Conservation (phyloP, 352 stramenopile genomes). For the Phytopythium aichiense region DNA sequence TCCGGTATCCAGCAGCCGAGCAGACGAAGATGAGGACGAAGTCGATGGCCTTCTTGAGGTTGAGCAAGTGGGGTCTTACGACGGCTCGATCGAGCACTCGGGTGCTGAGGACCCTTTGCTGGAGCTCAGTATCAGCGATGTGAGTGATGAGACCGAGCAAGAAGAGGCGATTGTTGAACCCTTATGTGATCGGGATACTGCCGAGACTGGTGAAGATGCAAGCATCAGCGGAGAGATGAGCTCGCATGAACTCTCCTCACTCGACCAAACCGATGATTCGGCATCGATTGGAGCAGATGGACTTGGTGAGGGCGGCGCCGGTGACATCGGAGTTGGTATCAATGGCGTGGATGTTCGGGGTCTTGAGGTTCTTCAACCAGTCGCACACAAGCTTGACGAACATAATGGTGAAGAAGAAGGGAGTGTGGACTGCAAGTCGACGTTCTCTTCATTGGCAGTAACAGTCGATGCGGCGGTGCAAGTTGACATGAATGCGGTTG, state of each 20-base stretch:
- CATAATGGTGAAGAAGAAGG: background rate
- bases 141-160: background rate
- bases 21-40: background rate
- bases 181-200: background rate
- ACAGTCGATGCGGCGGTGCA: conserved; percentile 22
- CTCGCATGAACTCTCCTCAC: background rate
- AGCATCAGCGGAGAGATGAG: background rate
- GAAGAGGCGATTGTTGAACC: background rate
- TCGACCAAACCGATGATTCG: background rate
- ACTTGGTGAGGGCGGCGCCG: background rate
- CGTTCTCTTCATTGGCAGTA: background rate
- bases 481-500: conserved; percentile 8
- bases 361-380: background rate
- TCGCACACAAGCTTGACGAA: background rate
- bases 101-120: background rate
- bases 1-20: background rate
- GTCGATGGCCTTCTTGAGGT: background rate
- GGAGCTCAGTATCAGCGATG: background rate
- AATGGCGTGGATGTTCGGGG: background rate
- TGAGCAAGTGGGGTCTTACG: background rate
- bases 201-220: background rate
- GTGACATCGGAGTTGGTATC: too few relatives aligned
- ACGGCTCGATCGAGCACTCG: background rate
- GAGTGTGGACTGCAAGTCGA: background rate
- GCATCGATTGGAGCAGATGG: background rate